These are phyloP conservation scores for Mycena latifolia DNA, from an alignment of 768 basidiomycete genomes.

Conservation along the genomic window DNA sequence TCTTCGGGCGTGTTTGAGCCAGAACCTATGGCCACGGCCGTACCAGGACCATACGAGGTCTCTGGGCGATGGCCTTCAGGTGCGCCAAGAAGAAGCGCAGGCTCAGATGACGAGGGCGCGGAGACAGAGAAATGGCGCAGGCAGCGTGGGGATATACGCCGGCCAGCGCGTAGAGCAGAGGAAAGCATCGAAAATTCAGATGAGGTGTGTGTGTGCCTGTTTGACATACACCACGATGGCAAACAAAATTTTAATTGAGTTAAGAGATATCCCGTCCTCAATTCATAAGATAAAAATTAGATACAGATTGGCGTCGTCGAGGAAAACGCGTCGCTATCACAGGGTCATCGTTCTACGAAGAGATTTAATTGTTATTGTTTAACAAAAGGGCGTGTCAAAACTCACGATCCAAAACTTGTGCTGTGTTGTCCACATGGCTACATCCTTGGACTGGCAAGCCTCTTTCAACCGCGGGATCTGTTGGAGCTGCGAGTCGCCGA, in stretches of 20 bases:
- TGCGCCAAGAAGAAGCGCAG: slow-evolving; percentile 8
- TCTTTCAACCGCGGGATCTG: slow-evolving; percentile 36
- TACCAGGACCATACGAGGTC: not conserved
- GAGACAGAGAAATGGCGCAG: slow-evolving; percentile 24
- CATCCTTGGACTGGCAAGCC: slow-evolving; percentile 45
- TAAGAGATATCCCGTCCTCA: not conserved
- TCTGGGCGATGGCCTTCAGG: slow-evolving; percentile 10
- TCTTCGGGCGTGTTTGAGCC: not conserved
- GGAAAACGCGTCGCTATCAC: slow-evolving; percentile 49
- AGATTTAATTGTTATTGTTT: not conserved
- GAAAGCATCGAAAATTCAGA: slow-evolving; percentile 28
- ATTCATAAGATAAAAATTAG: slow-evolving; percentile 52
- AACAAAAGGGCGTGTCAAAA: slow-evolving; percentile 1
- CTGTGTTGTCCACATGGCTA: slow-evolving; percentile 44
- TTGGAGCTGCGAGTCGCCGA: slow-evolving; percentile 38
- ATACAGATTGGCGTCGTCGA: slow-evolving; percentile 48
- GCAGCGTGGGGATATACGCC: slow-evolving; percentile 18
- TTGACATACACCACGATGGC: slow-evolving; percentile 3
- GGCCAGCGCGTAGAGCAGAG: slow-evolving; percentile 24
- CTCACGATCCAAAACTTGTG: slow-evolving; percentile 53
- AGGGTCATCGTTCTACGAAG: slow-evolving; percentile 51
- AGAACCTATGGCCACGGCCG: slow-evolving; percentile 17
- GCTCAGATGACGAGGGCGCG: not conserved
- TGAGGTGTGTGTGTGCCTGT: not conserved
- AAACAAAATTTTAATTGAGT: too few species aligned